phyloP scores from a whole-genome alignment of 106 monocot genomes.

The Gastrodia elata region DNA sequence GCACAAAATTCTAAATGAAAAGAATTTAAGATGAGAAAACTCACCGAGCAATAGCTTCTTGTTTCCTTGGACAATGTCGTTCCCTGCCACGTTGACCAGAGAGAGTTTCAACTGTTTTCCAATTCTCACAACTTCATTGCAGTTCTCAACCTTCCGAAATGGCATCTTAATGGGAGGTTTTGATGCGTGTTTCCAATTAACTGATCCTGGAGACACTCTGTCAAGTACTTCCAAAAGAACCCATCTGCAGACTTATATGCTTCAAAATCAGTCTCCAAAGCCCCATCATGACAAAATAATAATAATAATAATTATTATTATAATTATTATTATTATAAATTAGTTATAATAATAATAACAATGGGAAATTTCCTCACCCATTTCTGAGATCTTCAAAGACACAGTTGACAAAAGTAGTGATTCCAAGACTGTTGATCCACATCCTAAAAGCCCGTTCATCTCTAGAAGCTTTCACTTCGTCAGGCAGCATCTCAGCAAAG shows the following conservation, averaged over 20 bases:
- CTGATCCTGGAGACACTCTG: conserved; percentile 84
- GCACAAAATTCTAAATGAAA: not conserved
- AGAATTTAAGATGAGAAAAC: conserved; percentile 6
- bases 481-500: conserved; percentile 31
- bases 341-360: too few relatives aligned
- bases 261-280: not conserved
- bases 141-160: conserved; percentile 94
- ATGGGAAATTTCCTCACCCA: conserved; percentile 20
- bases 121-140: conserved; percentile 91
- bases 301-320: too few relatives aligned
- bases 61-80: conserved; percentile 97
- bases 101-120: conserved; percentile 85
- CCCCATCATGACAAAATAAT: not conserved
- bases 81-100: conserved; percentile 88
- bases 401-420: conserved; percentile 35
- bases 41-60: conserved; percentile 93
- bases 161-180: conserved; percentile 98
- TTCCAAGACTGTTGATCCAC: conserved; percentile 52
- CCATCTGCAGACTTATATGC: conserved; percentile 47
- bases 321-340: too few relatives aligned
- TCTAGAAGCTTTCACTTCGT: conserved; percentile 36
- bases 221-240: conserved; percentile 95
- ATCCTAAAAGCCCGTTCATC: conserved; percentile 56
- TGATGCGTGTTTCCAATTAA: conserved; percentile 84
- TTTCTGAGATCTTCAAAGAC: conserved; percentile 44